These are phyloP conservation scores for Amanita pseudoporphyria DNA, from an alignment of 768 basidiomycete species.

Conservation along the genomic window DNA sequence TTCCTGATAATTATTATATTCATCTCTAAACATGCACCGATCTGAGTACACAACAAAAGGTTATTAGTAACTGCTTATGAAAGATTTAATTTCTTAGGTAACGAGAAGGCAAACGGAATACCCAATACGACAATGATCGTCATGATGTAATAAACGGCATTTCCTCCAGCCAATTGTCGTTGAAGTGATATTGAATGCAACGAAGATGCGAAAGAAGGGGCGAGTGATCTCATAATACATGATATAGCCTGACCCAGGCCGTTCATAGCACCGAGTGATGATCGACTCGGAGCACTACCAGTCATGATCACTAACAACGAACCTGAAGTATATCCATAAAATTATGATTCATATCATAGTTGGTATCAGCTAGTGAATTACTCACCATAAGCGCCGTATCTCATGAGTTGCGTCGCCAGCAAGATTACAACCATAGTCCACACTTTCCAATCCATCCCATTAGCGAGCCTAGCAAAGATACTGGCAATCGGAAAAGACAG, in stretches of 20 bases:
- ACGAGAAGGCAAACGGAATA: not conserved
- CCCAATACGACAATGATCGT: not conserved
- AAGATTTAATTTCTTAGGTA: not conserved
- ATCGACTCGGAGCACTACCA: not conserved
- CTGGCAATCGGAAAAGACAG: slow-evolving; percentile 10
- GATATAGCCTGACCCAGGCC: not conserved
- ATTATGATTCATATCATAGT: not conserved
- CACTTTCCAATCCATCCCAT: not conserved
- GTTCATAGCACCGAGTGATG: slow-evolving; percentile 1
- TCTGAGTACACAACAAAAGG: not conserved
- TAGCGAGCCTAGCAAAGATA: slow-evolving; percentile 1
- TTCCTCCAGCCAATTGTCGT: slow-evolving; percentile 1
- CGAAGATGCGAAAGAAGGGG: slow-evolving; percentile 3
- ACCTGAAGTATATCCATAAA: not conserved
- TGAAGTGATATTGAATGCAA: slow-evolving; percentile 3
- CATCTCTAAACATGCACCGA: not conserved
- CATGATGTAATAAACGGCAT: slow-evolving; percentile 4
- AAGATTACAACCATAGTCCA: not conserved
- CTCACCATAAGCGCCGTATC: not conserved
- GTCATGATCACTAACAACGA: not conserved
- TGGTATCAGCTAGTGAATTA: not conserved
- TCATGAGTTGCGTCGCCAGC: not conserved
- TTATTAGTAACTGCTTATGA: not conserved
- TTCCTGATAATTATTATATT: not conserved
- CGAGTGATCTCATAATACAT: not conserved